Evolutionary conservation across 306 rosid genomes (phyloP).

Genomic region (Medicago truncatula): DNA sequence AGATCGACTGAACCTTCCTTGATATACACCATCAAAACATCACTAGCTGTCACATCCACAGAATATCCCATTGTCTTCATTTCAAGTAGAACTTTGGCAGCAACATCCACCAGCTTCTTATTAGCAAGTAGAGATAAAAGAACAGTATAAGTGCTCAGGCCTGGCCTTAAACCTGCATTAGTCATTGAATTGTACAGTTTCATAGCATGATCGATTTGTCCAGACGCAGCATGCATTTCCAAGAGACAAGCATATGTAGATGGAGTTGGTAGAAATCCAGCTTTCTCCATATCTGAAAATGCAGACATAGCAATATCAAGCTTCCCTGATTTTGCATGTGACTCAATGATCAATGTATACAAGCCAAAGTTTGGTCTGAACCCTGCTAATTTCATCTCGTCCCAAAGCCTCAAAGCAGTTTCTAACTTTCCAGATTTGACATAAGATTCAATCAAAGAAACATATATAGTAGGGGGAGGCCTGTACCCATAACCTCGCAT

Average conservation of each 20-base stretch:
- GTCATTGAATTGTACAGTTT: constrained; percentile 92
- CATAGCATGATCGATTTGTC: constrained; percentile 87
- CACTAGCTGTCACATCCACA: constrained; percentile 92
- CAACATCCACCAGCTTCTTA: constrained; percentile 68
- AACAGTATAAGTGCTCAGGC: constrained; percentile 80
- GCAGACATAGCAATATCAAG: constrained; percentile 88
- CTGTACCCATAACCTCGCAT: constrained; percentile 79
- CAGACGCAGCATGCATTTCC: constrained; percentile 94
- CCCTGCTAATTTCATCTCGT: constrained; percentile 90
- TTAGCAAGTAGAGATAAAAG: constrained; percentile 80
- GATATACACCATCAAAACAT: constrained; percentile 90
- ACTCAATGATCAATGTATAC: constrained; percentile 86
- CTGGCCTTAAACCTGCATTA: constrained; percentile 86
- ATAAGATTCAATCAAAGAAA: constrained; percentile 84
- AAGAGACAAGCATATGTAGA: constrained; percentile 88
- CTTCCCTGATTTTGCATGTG: constrained; percentile 92
- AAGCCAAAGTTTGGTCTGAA: constrained; percentile 93
- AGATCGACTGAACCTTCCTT: constrained; percentile 92
- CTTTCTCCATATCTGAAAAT: constrained; percentile 93
- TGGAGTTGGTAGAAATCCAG: constrained; percentile 93
- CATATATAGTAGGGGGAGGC: constrained; percentile 72
- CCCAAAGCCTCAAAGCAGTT: constrained; percentile 85
- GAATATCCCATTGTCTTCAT: constrained; percentile 95
- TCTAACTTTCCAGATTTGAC: constrained; percentile 95
- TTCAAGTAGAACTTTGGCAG: constrained; percentile 77